Conservation (phyloP, 306 rosid genomes). For the Rubus idaeus region DNA sequence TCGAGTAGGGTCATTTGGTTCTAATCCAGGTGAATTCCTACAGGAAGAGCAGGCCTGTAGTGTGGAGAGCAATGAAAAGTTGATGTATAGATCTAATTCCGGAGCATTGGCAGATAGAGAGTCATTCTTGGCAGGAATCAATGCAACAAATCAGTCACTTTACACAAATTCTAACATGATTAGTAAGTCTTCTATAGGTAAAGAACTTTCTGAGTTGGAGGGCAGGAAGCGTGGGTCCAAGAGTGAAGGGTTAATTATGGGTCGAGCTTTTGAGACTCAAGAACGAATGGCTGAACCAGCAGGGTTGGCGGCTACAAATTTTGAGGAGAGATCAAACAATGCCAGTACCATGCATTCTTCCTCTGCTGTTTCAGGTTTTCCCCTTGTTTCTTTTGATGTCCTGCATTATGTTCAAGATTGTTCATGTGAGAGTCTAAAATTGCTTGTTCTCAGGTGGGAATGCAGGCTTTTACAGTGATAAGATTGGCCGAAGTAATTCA, state of each 20-base stretch:
- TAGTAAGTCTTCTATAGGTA: slow-evolving; percentile 32
- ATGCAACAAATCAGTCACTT: slow-evolving; percentile 29
- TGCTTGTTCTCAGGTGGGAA: slow-evolving; percentile 26
- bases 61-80: slow-evolving; percentile 36
- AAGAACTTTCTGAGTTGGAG: slow-evolving; percentile 34
- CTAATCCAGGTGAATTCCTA: slow-evolving; percentile 32
- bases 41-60: slow-evolving; percentile 32
- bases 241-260: slow-evolving; percentile 37
- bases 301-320: slow-evolving; percentile 33
- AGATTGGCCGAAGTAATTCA: slow-evolving; percentile 31
- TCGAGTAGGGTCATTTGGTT: slow-evolving; percentile 43
- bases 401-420: not conserved
- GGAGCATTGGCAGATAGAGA: slow-evolving; percentile 31
- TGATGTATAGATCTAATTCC: slow-evolving; percentile 33
- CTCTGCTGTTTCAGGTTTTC: slow-evolving; percentile 37
- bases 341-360: slow-evolving; percentile 38
- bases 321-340: slow-evolving; percentile 37
- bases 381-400: not conserved
- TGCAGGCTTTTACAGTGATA: slow-evolving; percentile 35
- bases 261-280: slow-evolving; percentile 36
- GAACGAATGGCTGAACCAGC: slow-evolving; percentile 43
- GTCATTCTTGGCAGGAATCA: slow-evolving; percentile 32
- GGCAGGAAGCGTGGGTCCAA: slow-evolving; percentile 29
- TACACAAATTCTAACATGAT: slow-evolving; percentile 29
- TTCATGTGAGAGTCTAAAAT: slow-evolving; percentile 7